phyloP scores from a whole-genome alignment of 2,329 filamentous ascomycete genomes.

The Nigrospora sphaerica region DNA sequence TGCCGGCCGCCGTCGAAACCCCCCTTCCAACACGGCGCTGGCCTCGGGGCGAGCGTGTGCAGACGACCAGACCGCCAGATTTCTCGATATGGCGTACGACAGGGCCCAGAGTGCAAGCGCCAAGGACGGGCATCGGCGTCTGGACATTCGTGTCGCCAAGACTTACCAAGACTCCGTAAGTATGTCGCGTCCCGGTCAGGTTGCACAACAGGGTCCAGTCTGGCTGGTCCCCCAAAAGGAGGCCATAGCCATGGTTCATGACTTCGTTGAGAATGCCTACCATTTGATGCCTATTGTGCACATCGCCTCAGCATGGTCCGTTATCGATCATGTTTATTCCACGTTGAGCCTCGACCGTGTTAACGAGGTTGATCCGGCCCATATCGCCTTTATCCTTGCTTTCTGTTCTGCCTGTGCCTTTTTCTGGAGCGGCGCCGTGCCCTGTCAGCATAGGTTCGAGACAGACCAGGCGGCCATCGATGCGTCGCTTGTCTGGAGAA shows the following conservation, averaged over 20 bases:
- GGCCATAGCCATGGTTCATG: slow-evolving; percentile 15
- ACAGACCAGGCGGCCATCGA: slow-evolving; percentile 10
- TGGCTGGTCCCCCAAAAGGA: slow-evolving; percentile 15
- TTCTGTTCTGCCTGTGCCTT: slow-evolving; percentile 21
- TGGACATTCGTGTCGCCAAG: no score
- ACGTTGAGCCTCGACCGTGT: no score
- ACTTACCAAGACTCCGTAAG: no score
- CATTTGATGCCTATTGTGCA: slow-evolving; percentile 18
- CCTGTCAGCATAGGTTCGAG: slow-evolving; percentile 5
- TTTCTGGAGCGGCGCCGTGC: slow-evolving; percentile 12
- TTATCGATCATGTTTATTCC: slow-evolving; percentile 12
- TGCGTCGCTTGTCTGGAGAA: slow-evolving; percentile 10
- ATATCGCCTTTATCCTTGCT: slow-evolving; percentile 16
- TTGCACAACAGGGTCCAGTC: background rate
- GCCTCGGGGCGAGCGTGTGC: no score
- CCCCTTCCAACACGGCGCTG: no score
- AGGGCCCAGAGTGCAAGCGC: background rate
- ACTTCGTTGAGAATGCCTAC: slow-evolving; percentile 19
- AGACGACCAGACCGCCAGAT: no score
- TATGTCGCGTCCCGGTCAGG: no score
- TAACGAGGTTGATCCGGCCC: slow-evolving; percentile 6
- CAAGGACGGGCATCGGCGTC: no score
- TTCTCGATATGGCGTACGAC: no score
- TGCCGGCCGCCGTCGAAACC: no score
- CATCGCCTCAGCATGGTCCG: slow-evolving; percentile 10